Evolutionary conservation across 495 filamentous ascomycete genomes (phyloP).

Genomic region (Talaromyces borbonicus): DNA sequence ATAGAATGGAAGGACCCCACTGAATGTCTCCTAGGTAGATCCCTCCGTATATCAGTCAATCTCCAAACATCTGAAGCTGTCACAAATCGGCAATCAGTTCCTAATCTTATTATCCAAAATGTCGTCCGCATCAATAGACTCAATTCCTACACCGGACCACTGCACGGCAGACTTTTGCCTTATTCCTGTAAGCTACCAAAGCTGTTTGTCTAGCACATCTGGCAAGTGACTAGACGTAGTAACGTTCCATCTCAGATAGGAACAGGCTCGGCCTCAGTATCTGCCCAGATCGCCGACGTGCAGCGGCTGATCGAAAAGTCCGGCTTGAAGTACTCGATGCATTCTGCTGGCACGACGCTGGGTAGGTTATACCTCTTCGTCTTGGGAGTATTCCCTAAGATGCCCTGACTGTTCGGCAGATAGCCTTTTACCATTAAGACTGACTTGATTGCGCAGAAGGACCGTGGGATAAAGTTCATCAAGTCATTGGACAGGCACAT

Average conservation of each 20-base stretch:
- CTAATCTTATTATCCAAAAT: neutral
- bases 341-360: conserved; percentile 84
- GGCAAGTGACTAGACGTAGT: neutral
- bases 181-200: conserved; percentile 51
- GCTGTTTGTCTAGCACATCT: too few relatives aligned
- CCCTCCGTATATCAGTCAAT: too few relatives aligned
- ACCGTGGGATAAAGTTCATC: conserved; percentile 82
- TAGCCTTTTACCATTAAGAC: too few relatives aligned
- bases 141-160: conserved; percentile 49
- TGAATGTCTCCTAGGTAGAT: too few relatives aligned
- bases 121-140: conserved; percentile 7
- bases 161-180: conserved; percentile 79
- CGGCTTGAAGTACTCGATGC: conserved; percentile 76
- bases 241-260: conserved; percentile 49
- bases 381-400: neutral
- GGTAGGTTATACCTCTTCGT: conserved; percentile 44
- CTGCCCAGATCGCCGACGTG: conserved; percentile 77
- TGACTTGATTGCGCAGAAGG: conserved; percentile 50
- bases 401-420: neutral
- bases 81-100: too few relatives aligned
- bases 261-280: conserved; percentile 72
- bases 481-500: conserved; percentile 84
- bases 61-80: too few relatives aligned
- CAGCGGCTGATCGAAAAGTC: conserved; percentile 75
- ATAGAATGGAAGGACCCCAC: too few relatives aligned